Base-by-base conservation (phyloP, 805 yeast species). In the Ogataea salicorniae region DNA sequence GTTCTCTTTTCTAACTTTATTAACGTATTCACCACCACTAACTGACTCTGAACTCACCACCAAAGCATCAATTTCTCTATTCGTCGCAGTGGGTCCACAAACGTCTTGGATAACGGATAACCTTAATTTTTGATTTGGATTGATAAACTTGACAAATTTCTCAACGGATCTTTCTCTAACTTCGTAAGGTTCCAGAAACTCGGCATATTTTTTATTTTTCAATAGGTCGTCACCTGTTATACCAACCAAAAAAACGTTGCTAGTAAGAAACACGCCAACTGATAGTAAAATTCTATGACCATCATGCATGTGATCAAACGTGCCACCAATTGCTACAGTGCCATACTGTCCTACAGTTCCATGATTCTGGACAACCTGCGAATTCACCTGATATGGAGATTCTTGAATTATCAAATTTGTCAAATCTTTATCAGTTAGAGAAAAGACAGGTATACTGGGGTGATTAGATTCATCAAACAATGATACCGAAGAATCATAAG, bases 291-390 rank as follows among this genome's bases (percentile, higher is more conserved):
- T 84, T 63, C 87, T 88, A 67, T 94, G 99, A 0, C 98, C 99
- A 60, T 86, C 95, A 58, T 94, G 99, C 35, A 94, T 61, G 67
- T 94, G 98, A 61, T 94, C 99, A 69, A 94, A 94, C 0, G 99
- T 94, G 0, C 99, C 99, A 0, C 99, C 99, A 1, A 92, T 82
- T 0, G 96, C 92, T 14, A 56, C 59, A 2, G 54, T 49, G n/a
- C 35, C 4, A 41, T 53, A 51, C 36, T 52, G 54, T 2, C 17
- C 26, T 13, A 37, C 20, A 8, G 15, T n/a, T 15, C 46, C 46
- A 20, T 43, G 18, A 9, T 22, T 18, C 6, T 16, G n/a, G 4
- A 33, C 31, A 17, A 15, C 23, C 5, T 26, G 45, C 18, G 34
- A 31, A 37, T 6, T 41, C 26, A 16, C 42, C 17, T 18, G 18